phyloP scores from a whole-genome alignment of 345 rosid species.

The Murraya paniculata region DNA sequence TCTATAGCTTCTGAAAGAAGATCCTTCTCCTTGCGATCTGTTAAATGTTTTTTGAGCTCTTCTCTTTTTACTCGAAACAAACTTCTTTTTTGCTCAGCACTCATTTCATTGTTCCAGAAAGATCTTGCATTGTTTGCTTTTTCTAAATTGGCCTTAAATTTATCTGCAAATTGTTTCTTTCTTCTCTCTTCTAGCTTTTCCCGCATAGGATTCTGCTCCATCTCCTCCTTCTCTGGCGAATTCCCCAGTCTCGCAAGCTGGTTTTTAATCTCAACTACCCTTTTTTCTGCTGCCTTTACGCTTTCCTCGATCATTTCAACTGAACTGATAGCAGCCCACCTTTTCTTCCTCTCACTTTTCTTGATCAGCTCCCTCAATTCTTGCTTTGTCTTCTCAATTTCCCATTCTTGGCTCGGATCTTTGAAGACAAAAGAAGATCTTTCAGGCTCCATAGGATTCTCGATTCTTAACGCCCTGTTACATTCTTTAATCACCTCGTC shows the following conservation, averaged over 20 bases:
- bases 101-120: not conserved
- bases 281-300: not conserved
- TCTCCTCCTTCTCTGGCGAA: no score
- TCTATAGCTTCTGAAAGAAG: not conserved
- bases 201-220: not conserved
- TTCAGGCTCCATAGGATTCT: not conserved
- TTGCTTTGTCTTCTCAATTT: not conserved
- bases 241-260: no score
- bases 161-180: not conserved
- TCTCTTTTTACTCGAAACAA: not conserved
- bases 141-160: not conserved
- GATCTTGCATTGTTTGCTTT: not conserved
- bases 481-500: not conserved
- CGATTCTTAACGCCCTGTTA: not conserved
- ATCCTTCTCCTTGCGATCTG: not conserved
- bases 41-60: not conserved
- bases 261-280: no score
- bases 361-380: not conserved
- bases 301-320: not conserved
- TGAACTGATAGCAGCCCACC: not conserved
- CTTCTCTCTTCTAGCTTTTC: no score
- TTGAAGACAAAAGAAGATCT: not conserved
- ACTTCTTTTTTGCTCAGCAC: not conserved
- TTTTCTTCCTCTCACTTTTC: not conserved
- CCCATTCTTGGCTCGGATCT: not conserved